Conservation (phyloP, 805 yeast species). For the Wickerhamiella domercqiae region DNA sequence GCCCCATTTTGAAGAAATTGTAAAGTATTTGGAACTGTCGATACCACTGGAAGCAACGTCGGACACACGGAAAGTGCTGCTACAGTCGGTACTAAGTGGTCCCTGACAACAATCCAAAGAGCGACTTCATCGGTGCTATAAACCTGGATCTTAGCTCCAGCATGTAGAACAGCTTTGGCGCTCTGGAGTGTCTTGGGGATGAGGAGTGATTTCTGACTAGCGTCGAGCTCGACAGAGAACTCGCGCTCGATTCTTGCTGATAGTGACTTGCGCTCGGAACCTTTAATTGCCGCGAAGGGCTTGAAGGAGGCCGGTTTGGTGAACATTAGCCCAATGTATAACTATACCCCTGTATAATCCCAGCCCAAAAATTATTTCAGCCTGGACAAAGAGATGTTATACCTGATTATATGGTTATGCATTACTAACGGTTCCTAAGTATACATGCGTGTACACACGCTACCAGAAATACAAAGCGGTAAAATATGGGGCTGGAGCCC, state of each 20-base stretch:
- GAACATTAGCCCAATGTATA: conserved; percentile 12
- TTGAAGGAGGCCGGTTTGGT: conserved; percentile 31
- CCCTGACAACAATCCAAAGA: conserved; percentile 43
- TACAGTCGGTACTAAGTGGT: conserved; percentile 41
- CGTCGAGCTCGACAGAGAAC: conserved; percentile 19
- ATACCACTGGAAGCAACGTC: conserved; percentile 59
- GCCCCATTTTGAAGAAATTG: conserved; percentile 66
- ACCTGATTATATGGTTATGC: neutral
- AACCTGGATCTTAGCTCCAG: conserved; percentile 41
- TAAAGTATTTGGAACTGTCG: conserved; percentile 62
- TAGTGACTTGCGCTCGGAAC: conserved; percentile 58
- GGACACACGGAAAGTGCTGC: conserved; percentile 31
- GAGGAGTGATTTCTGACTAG: conserved; percentile 24
- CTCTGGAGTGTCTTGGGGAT: conserved; percentile 45
- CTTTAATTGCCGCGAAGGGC: conserved; percentile 63
- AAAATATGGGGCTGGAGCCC: conserved; percentile 6
- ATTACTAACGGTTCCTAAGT: neutral
- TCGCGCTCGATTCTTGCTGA: conserved; percentile 29
- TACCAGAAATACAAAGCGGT: conserved; percentile 8
- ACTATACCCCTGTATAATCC: neutral
- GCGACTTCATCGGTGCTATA: conserved; percentile 53
- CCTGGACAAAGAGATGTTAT: neutral
- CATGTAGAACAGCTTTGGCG: conserved; percentile 41
- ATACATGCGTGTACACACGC: too few species aligned
- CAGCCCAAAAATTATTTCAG: neutral